Percentiles rank a stretch among this genome's conserved stretches.
These are phyloP conservation scores for Leptographium lundbergii DNA, from an alignment of 2,329 filamentous ascomycete genomes.

Conservation along the genomic window DNA sequence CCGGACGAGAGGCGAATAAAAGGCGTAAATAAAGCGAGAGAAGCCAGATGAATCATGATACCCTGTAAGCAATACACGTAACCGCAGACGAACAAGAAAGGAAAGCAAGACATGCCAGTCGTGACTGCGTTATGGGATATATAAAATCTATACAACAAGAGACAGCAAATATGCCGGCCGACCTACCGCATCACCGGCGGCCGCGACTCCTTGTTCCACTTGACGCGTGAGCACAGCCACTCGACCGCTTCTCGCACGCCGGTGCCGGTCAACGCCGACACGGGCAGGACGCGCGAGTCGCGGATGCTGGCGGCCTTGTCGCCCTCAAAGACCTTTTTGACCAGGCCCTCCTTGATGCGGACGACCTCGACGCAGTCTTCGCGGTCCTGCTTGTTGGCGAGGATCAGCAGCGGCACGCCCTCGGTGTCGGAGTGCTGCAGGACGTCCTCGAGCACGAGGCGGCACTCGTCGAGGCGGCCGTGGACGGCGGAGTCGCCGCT, in stretches of 20 bases:
- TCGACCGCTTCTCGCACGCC: slow-evolving; percentile 94
- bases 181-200: slow-evolving; percentile 80
- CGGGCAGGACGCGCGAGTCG: slow-evolving; percentile 81
- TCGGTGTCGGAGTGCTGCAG: slow-evolving; percentile 77
- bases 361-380: slow-evolving; percentile 98
- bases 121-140: background rate
- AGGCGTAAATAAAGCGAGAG: background rate
- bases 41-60: slow-evolving; percentile 9
- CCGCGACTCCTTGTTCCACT: slow-evolving; percentile 90
- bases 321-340: slow-evolving; percentile 90
- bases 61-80: slow-evolving; percentile 9
- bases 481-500: slow-evolving; percentile 16
- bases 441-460: slow-evolving; percentile 79
- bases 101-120: background rate
- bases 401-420: slow-evolving; percentile 79
- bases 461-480: slow-evolving; percentile 73
- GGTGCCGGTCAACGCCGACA: slow-evolving; percentile 77
- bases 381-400: slow-evolving; percentile 95
- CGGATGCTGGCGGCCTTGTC: slow-evolving; percentile 76
- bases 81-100: background rate
- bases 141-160: background rate
- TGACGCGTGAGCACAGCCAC: slow-evolving; percentile 82
- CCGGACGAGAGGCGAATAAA: background rate
- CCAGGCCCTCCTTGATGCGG: slow-evolving; percentile 89
- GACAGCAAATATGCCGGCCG: background rate